Evolutionary conservation across 371 early-diverging fungal genomes (phyloP).

Genomic region (Vittaforma corneae): DNA sequence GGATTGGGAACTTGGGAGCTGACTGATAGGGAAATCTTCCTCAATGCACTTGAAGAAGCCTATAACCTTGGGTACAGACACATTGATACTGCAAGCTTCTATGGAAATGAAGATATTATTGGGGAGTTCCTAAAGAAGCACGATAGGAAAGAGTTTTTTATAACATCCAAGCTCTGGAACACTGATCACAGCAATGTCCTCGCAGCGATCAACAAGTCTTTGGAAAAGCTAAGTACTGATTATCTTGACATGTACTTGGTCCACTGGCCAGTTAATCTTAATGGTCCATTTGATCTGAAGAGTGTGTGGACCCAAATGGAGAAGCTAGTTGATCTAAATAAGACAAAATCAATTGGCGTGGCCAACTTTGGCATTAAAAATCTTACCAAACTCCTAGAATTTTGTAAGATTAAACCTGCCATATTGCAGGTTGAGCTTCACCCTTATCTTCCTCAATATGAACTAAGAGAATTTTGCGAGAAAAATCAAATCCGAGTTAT

Average conservation of each 20-base stretch:
- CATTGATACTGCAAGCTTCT: conserved; percentile 64
- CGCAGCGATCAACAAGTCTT: conserved; percentile 59
- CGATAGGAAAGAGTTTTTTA: conserved; percentile 66
- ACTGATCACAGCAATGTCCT: conserved; percentile 59
- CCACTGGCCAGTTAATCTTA: conserved; percentile 64
- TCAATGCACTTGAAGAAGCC: conserved; percentile 61
- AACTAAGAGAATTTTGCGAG: conserved; percentile 64
- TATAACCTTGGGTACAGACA: conserved; percentile 64
- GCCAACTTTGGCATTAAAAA: conserved; percentile 66
- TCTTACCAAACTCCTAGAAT: conserved; percentile 61
- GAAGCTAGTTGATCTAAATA: conserved; percentile 60
- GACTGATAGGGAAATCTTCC: conserved; percentile 58
- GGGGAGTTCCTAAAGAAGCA: conserved; percentile 64
- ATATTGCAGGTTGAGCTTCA: conserved; percentile 76
- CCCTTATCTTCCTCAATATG: conserved; percentile 67
- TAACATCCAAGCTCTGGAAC: conserved; percentile 81
- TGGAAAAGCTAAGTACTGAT: conserved; percentile 65
- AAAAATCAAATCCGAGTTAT: conserved; percentile 64
- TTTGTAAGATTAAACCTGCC: conserved; percentile 67
- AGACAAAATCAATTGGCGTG: conserved; percentile 67
- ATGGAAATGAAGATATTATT: conserved; percentile 72
- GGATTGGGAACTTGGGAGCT: conserved; percentile 55
- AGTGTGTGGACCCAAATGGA: conserved; percentile 69
- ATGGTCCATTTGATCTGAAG: conserved; percentile 50
- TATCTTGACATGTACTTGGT: conserved; percentile 79